phyloP scores from a whole-genome alignment of 345 rosid species.

The Eucalyptus lansdowneana region DNA sequence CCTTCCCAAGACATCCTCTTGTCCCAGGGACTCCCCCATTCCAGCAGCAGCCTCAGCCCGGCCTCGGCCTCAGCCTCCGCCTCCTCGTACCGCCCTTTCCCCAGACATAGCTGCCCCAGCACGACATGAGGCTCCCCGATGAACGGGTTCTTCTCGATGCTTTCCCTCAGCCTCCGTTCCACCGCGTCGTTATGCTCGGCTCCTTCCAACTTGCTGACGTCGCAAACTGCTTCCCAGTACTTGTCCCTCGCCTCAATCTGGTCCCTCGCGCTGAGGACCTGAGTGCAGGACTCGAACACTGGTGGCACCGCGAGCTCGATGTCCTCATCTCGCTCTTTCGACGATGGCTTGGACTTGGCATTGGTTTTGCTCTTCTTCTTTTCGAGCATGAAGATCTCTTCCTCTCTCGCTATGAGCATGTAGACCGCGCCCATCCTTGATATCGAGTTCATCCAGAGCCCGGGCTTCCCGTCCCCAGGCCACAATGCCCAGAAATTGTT shows the following conservation, averaged over 20 bases:
- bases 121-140: constrained; percentile 85
- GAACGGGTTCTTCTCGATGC: constrained; percentile 60
- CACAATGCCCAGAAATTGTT: constrained; percentile 48
- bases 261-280: constrained; percentile 34
- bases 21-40: constrained; percentile 97
- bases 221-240: constrained; percentile 77
- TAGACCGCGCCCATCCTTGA: constrained; percentile 85
- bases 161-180: constrained; percentile 32
- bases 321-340: constrained; percentile 45
- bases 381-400: constrained; percentile 51
- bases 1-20: constrained; percentile 94
- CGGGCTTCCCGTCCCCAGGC: constrained; percentile 91
- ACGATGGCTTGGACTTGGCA: neutral
- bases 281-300: constrained; percentile 46
- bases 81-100: constrained; percentile 54
- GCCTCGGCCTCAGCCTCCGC: constrained; percentile 49
- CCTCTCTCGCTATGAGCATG: constrained; percentile 53
- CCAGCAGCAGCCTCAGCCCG: constrained; percentile 58
- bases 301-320: constrained; percentile 70
- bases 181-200: constrained; percentile 13
- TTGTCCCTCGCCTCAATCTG: constrained; percentile 55
- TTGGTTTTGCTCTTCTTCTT: constrained; percentile 20
- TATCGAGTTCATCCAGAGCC: constrained; percentile 62
- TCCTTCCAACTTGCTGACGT: constrained; percentile 8
- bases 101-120: constrained; percentile 54